Evolutionary conservation across 139 green algal genomes (phyloP).

Genomic region (Nannochloris sp.): DNA sequence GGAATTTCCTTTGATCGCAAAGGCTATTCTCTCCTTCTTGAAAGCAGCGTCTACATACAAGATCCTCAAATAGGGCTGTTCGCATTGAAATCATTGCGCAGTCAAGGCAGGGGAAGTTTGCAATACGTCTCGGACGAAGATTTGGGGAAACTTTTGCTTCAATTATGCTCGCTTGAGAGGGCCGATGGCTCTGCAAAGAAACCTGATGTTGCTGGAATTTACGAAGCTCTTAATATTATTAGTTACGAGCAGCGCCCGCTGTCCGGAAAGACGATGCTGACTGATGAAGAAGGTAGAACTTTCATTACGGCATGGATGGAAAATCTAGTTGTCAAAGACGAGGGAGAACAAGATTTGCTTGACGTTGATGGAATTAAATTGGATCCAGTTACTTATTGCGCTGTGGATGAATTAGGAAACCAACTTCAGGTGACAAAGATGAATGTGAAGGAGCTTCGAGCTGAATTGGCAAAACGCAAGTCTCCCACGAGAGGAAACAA

Average conservation of each 20-base stretch:
- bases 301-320: constrained; percentile 1
- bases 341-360: neutral
- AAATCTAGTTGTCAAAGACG: neutral
- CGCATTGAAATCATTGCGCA: constrained; percentile 3
- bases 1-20: constrained; percentile 9
- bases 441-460: constrained; percentile 3
- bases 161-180: neutral
- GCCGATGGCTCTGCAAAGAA: neutral
- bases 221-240: neutral
- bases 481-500: neutral
- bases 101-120: neutral
- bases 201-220: neutral
- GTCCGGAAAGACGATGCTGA: neutral
- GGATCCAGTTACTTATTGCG: neutral
- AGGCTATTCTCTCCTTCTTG: constrained; percentile 9
- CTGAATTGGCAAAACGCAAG: neutral
- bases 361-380: neutral
- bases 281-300: neutral
- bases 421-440: neutral
- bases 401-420: neutral
- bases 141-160: neutral
- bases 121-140: neutral
- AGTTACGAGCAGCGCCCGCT: neutral
- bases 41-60: neutral
- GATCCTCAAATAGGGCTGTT: constrained; percentile 1